Evolutionary conservation across 2,329 filamentous ascomycete genomes (phyloP), one percentile per base, ranked within the genome.

Genomic region (Arthrobotrys musiformis): DNA sequence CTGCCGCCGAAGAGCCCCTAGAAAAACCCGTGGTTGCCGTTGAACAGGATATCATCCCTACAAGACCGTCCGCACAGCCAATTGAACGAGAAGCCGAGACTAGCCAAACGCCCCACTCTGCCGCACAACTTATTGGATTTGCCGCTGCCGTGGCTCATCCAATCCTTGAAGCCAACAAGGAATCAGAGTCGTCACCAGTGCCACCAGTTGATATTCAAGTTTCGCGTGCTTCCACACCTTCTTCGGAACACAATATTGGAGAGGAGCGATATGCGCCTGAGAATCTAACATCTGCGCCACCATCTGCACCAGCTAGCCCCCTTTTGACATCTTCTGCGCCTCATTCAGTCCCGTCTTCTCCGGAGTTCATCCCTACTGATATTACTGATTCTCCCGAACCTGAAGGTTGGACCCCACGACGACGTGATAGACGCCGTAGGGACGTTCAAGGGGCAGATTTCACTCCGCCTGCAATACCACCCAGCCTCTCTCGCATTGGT

Each of bases 181-280:
- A 58, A 26, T 11, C 9, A 40, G 73, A 61, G 11, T 11, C 60
- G 11, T 11, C 60, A 11, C 60, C 66, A 8, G 35, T 77, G 13
- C 73, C 73, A 33, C 35, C 40, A 3, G 24, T 77, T 61, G 73
- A 77, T 60, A 77, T 77, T 11, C 73, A 67, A n/a, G 73, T 77
- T 5, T 77, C 73, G 50, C 73, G 73, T 54, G 73, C 73, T 8
- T 77, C 73, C 61, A 77, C 73, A 35, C 73, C 73, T 44, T 30
- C 58, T 7, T 28, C 28, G 3, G 72, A 70, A 35, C 13, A 24
- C 33, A 1, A 60, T 44, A 37, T 58, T 17, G 64, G 50, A 15
- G 52, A 61, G 2, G 48, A 67, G 4, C 19, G 19, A 19, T 6
- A 46, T 17, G 48, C n/a, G 15, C 40, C 37, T 42, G 42, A 60